These are phyloP conservation scores for Dovyalis caffra DNA, from an alignment of 345 rosid genomes.

Conservation along the genomic window DNA sequence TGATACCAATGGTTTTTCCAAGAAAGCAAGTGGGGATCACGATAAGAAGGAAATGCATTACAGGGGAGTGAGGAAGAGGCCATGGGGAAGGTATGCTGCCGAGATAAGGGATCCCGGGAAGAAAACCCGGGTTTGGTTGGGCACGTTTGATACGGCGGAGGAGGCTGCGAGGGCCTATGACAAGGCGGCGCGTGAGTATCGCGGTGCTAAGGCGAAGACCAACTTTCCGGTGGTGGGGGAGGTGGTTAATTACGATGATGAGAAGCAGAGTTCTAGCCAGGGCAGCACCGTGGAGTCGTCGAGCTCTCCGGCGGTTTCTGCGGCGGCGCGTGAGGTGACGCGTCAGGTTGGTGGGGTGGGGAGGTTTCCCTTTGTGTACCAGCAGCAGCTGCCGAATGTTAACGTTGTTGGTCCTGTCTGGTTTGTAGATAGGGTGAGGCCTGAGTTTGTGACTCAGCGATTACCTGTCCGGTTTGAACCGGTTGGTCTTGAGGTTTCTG, in stretches of 20 bases:
- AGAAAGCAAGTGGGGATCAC: neutral
- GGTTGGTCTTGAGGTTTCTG: slow-evolving; percentile 25
- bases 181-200: slow-evolving; percentile 57
- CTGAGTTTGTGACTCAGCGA: slow-evolving; percentile 37
- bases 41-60: slow-evolving; percentile 38
- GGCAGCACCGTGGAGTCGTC: slow-evolving; percentile 46
- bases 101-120: slow-evolving; percentile 73
- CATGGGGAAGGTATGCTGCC: slow-evolving; percentile 82
- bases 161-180: slow-evolving; percentile 73
- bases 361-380: slow-evolving; percentile 51
- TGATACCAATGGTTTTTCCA: neutral
- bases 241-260: neutral
- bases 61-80: slow-evolving; percentile 68
- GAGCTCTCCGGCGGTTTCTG: slow-evolving; percentile 16
- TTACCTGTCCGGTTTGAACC: slow-evolving; percentile 50
- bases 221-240: slow-evolving; percentile 49
- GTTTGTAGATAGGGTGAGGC: slow-evolving; percentile 34
- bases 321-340: slow-evolving; percentile 30
- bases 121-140: slow-evolving; percentile 73
- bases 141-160: slow-evolving; percentile 67
- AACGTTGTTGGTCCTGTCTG: slow-evolving; percentile 32
- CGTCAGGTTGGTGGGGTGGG: slow-evolving; percentile 20
- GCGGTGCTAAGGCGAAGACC: slow-evolving; percentile 65
- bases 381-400: slow-evolving; percentile 27
- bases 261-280: slow-evolving; percentile 35